Base-by-base conservation (phyloP, 2,329 filamentous ascomycete genomes). In the Pseudogymnoascus sp. region DNA sequence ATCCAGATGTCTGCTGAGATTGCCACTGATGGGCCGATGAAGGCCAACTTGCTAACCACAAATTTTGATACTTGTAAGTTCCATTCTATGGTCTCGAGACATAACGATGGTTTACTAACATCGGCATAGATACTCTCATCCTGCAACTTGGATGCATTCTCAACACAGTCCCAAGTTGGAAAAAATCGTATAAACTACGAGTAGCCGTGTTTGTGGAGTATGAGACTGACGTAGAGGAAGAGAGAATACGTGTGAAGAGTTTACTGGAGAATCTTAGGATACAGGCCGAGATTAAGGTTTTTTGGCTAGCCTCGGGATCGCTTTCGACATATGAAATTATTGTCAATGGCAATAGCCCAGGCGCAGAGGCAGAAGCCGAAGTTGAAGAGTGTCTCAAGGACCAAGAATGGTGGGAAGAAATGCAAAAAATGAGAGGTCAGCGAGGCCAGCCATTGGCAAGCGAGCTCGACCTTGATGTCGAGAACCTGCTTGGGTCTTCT, bases 1-100 rank as follows among this genome's bases (percentile, higher is more conserved):
- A 94, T 96, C 60, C 92, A 96, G 66, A 96, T 96, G 90, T 93
- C 90, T 5, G 90, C 90, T 1, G 89, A 93, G 68, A 83, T 94
- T 35, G 83, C 84, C 0, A 79, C 87, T 1, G 83, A 84, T 69
- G 85, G 80, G 65, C 35, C 35, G 7, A 59, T 40, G 57, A 81
- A 80, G 63, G 76, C 81, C 64, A 85, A 84, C 68, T 79, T 94
- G 5, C 73, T 93, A 61, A 95, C 91, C 0, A 94, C 89, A 0
- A 96, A 96, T 66, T 95, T 96, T 71, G 91, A 96, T 72, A 96
- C 91, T 0, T 95, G 92, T 81, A 84, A 74, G 82, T 73, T 1
- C 1, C 15, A 8, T 50, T 2, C 10, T 10, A 17, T 5, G 7
- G 6, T 5, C 31, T 17, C 26, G 37, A 60, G 7, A 29, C 17